phyloP scores from a whole-genome alignment of 208 protist species.

The Crithidia fasciculata region DNA sequence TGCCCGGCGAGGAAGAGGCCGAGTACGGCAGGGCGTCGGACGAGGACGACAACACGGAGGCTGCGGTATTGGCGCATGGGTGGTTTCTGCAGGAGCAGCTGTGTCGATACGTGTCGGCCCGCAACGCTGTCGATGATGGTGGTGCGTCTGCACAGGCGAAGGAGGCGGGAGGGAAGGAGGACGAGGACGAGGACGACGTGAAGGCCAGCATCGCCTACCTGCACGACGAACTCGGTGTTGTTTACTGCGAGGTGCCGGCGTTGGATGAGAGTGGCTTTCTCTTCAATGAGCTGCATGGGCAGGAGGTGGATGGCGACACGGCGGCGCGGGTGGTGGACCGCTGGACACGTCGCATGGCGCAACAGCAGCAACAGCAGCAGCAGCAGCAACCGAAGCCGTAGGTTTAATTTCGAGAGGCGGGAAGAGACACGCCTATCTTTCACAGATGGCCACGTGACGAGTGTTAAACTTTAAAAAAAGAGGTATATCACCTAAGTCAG shows the following conservation, averaged over 20 bases:
- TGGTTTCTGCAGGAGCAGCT: conserved; percentile 45
- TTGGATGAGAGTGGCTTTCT: conserved; percentile 63
- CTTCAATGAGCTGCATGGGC: conserved; percentile 63
- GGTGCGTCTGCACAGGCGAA: no score
- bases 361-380: conserved; percentile 9
- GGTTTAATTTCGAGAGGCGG: no score
- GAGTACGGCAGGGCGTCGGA: neutral
- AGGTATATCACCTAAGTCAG: no score
- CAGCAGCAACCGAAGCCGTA: neutral
- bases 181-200: conserved; percentile 12
- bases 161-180: neutral
- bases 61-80: conserved; percentile 33
- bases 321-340: conserved; percentile 53
- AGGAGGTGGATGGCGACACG: conserved; percentile 43
- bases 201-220: conserved; percentile 17
- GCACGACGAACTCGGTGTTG: conserved; percentile 52
- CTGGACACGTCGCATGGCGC: conserved; percentile 51
- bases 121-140: no score
- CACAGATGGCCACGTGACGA: no score
- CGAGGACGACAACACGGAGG: conserved; percentile 26
- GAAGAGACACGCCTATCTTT: no score
- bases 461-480: no score
- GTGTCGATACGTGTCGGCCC: conserved; percentile 10
- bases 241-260: conserved; percentile 65
- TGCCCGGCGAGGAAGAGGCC: conserved; percentile 33